Conservation (phyloP, 148 eudicot species). For the Mesembryanthemum crystallinum region DNA sequence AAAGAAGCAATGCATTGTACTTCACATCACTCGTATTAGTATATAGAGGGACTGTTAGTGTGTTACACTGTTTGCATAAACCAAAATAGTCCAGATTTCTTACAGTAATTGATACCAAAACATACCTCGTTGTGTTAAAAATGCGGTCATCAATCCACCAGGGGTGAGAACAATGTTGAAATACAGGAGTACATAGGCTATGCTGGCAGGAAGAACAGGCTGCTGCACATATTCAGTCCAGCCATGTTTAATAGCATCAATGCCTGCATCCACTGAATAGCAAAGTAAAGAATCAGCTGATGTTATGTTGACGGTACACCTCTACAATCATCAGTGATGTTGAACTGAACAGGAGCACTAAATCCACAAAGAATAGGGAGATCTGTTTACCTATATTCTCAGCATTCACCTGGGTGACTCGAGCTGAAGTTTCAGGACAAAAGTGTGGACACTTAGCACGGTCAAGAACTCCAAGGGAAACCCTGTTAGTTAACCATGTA, state of each 20-base stretch:
- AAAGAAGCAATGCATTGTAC: no score
- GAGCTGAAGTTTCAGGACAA: constrained; percentile 40
- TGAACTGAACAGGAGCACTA: not conserved
- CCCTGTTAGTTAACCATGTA: constrained; percentile 74
- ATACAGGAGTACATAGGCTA: constrained; percentile 86
- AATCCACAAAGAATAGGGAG: not conserved
- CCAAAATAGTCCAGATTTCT: no score
- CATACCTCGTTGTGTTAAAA: constrained; percentile 83
- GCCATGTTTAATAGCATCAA: constrained; percentile 74
- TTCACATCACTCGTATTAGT: not conserved
- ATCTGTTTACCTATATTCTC: constrained; percentile 50
- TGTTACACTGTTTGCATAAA: no score
- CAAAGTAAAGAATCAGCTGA: not conserved
- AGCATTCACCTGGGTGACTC: constrained; percentile 27
- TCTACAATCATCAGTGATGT: not conserved
- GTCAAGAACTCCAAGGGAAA: constrained; percentile 86
- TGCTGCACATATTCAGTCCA: constrained; percentile 86
- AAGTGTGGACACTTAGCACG: constrained; percentile 61
- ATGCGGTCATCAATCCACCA: constrained; percentile 94
- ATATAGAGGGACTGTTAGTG: not conserved
- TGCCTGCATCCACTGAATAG: constrained; percentile 48
- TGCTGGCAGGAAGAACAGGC: constrained; percentile 97
- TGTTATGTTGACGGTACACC: not conserved
- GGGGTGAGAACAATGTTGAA: constrained; percentile 94
- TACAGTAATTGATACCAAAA: not conserved